Conservation (phyloP, 1,284 basidiomycete species). For the Leccinum pachyderme region DNA sequence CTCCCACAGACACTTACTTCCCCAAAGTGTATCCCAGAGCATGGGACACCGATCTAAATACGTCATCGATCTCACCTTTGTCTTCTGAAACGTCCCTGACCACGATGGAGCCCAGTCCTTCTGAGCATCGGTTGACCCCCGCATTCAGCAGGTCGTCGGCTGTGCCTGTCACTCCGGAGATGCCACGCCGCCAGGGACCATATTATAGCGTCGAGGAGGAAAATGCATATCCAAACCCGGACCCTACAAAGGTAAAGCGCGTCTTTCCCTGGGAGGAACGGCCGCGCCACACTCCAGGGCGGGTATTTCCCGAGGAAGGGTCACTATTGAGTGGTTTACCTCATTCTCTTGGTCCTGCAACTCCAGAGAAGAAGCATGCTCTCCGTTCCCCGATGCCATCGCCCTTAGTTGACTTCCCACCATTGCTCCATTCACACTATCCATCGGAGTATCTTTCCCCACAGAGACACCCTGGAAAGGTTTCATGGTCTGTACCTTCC, state of each 20-base stretch:
- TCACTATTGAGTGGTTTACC: constrained; percentile 46
- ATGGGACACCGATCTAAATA: constrained; percentile 59
- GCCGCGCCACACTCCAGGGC: constrained; percentile 59
- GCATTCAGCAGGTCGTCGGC: constrained; percentile 63
- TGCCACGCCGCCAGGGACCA: constrained; percentile 57
- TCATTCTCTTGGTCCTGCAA: constrained; percentile 32
- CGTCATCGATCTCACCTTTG: constrained; percentile 19
- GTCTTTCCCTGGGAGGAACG: constrained; percentile 95
- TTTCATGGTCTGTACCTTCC: constrained; percentile 51
- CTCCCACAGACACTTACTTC: constrained; percentile 66
- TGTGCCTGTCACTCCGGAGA: constrained; percentile 56
- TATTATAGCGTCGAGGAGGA: constrained; percentile 55
- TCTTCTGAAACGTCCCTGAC: constrained; percentile 31
- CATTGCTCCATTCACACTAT: constrained; percentile 66
- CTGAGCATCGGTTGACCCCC: constrained; percentile 35
- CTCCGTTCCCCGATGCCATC: constrained; percentile 31
- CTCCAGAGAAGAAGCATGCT: constrained; percentile 21
- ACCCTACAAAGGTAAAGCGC: constrained; percentile 68
- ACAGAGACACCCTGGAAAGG: constrained; percentile 66
- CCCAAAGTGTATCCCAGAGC: constrained; percentile 44
- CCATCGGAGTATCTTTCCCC: constrained; percentile 84
- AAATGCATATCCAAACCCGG: constrained; percentile 52
- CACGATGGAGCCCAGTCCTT: constrained; percentile 23
- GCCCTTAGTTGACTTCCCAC: constrained; percentile 46
- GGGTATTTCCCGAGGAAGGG: constrained; percentile 76